These are phyloP conservation scores for Asclepias syriaca DNA, from an alignment of 257 asterid species.

Conservation along the genomic window DNA sequence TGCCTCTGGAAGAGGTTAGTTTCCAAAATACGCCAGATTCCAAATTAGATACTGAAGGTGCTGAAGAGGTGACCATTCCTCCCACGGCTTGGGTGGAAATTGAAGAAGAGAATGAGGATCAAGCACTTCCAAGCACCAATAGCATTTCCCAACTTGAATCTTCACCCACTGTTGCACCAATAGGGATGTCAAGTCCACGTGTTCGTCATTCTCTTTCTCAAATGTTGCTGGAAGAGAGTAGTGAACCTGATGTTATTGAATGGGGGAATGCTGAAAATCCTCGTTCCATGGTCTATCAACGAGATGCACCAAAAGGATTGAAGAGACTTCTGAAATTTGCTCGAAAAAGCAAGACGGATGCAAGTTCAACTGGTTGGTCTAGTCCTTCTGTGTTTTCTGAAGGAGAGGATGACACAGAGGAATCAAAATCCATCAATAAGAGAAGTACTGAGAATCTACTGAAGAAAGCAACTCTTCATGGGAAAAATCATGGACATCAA, in stretches of 20 bases:
- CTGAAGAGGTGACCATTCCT: constrained; percentile 69
- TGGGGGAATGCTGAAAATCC: constrained; percentile 99
- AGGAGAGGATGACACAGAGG: constrained; percentile 91
- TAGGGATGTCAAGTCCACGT: constrained; percentile 63
- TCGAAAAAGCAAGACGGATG: constrained; percentile 79
- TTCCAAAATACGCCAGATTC: constrained; percentile 28
- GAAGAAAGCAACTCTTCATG: constrained; percentile 74
- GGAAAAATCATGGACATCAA: constrained; percentile 47
- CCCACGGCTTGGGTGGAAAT: constrained; percentile 93
- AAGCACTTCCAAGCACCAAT: constrained; percentile 30
- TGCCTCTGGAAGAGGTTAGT: constrained; percentile 14
- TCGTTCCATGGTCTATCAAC: constrained; percentile 62
- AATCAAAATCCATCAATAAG: constrained; percentile 48
- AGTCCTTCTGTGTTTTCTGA: constrained; percentile 82
- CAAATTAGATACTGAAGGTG: constrained; percentile 36
- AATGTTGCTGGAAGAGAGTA: constrained; percentile 93
- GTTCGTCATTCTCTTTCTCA: constrained; percentile 96
- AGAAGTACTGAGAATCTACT: constrained; percentile 61
- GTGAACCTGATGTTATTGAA: constrained; percentile 69
- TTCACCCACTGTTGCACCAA: constrained; percentile 37
- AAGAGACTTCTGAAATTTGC: constrained; percentile 94
- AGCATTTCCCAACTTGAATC: constrained; percentile 37
- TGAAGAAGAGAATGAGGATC: constrained; percentile 76
- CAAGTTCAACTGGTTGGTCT: constrained; percentile 66
- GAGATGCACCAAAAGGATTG: constrained; percentile 88